Conservation (phyloP, 306 rosid genomes). For the Arachis stenosperma region DNA sequence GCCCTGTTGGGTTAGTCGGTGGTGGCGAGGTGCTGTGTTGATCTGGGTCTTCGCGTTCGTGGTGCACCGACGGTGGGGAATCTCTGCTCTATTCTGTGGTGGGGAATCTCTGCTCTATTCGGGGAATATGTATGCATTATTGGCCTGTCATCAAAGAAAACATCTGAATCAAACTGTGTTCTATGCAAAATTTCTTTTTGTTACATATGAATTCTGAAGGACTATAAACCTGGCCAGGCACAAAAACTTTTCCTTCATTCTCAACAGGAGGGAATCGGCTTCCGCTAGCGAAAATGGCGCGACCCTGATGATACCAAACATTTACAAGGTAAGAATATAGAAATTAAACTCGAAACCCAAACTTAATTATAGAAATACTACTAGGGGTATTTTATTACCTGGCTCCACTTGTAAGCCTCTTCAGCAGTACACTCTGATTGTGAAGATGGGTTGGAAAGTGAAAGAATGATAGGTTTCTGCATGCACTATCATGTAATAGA, state of each 20-base stretch:
- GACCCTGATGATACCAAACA: slow-evolving; percentile 56
- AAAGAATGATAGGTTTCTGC: slow-evolving; percentile 54
- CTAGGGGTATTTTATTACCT: slow-evolving; percentile 39
- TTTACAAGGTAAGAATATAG: not conserved
- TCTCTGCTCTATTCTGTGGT: no score
- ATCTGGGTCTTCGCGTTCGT: no score
- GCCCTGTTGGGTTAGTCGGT: no score
- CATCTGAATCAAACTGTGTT: slow-evolving; percentile 37
- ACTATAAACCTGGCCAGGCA: slow-evolving; percentile 85
- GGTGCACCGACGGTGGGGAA: no score
- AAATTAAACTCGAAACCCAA: not conserved
- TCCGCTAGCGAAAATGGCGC: slow-evolving; percentile 86
- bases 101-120: slow-evolving; percentile 6
- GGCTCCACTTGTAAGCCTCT: slow-evolving; percentile 53
- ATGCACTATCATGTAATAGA: slow-evolving; percentile 5
- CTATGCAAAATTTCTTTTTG: not conserved
- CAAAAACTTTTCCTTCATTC: slow-evolving; percentile 61
- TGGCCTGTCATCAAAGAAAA: slow-evolving; percentile 55
- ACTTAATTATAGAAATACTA: not conserved
- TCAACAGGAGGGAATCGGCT: slow-evolving; percentile 84
- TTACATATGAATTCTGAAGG: slow-evolving; percentile 26
- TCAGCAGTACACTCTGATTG: slow-evolving; percentile 61
- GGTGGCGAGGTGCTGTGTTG: no score
- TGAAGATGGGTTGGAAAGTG: slow-evolving; percentile 59
- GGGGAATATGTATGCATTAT: slow-evolving; percentile 97